phyloP scores from a whole-genome alignment of 1,284 basidiomycete genomes.

The Ceratobasidium sp. region DNA sequence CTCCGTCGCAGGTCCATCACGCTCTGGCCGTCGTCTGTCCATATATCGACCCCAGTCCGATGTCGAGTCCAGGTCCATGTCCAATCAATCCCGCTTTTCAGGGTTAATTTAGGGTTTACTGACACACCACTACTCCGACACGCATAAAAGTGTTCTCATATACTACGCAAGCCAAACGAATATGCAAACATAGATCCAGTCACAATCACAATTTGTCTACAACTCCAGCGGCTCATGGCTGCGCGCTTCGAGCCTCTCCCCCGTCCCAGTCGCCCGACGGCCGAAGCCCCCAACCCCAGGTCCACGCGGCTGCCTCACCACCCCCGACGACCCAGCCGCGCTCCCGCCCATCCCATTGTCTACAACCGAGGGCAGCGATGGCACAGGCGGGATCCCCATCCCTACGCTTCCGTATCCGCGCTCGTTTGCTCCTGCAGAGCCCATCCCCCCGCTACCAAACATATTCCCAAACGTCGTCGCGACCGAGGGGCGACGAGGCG shows the following conservation, averaged over 20 bases:
- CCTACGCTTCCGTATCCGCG: constrained; percentile 45
- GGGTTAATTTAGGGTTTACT: constrained; percentile 20
- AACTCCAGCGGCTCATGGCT: constrained; percentile 87
- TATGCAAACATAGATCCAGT: constrained; percentile 36
- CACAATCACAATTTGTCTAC: constrained; percentile 57
- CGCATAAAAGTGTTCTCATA: constrained; percentile 19
- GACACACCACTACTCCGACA: constrained; percentile 1
- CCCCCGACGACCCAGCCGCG: constrained; percentile 67
- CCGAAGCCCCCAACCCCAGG: constrained; percentile 79
- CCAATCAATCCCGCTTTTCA: constrained; percentile 16
- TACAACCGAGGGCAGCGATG: constrained; percentile 74
- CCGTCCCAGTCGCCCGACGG: constrained; percentile 68
- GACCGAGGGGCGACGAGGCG: constrained; percentile 76
- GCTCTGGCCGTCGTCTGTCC: constrained; percentile 23
- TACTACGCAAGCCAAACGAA: constrained; percentile 32
- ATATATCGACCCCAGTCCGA: constrained; percentile 23
- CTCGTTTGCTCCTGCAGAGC: constrained; percentile 53
- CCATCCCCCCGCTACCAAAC: constrained; percentile 69
- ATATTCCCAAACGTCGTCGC: constrained; percentile 77
- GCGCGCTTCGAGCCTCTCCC: constrained; percentile 78
- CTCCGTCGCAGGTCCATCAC: background rate
- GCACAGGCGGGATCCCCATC: constrained; percentile 77
- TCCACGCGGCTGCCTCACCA: constrained; percentile 84
- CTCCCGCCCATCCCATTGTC: constrained; percentile 56
- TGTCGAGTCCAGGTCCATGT: constrained; percentile 4